Evolutionary conservation across 768 basidiomycete species (phyloP).

Genomic region (Mycena crocata): DNA sequence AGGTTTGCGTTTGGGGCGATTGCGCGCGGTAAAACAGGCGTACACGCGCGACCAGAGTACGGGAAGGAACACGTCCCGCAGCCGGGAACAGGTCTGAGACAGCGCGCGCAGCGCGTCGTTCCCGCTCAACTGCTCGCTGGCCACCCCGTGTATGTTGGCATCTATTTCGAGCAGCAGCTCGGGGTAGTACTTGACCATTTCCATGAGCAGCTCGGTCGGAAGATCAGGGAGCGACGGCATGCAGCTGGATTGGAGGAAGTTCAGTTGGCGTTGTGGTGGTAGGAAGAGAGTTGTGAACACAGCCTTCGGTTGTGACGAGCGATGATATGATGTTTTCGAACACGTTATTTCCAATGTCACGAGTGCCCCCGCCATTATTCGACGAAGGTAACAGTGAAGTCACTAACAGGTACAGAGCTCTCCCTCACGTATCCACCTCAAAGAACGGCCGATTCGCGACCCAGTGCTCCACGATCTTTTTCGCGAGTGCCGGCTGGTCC

Average conservation of each 20-base stretch:
- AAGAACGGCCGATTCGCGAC: conserved; percentile 19
- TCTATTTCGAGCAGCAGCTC: background rate
- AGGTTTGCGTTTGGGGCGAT: background rate
- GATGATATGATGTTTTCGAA: too few species aligned
- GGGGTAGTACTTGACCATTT: conserved; percentile 17
- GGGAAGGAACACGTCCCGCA: conserved; percentile 14
- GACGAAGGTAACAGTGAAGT: too few species aligned
- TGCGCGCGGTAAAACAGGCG: background rate
- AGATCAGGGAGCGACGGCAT: conserved; percentile 23
- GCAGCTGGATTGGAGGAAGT: too few species aligned
- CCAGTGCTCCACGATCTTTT: conserved; percentile 30
- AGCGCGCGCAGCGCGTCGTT: conserved; percentile 15
- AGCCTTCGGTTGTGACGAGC: too few species aligned
- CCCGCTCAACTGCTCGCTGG: background rate
- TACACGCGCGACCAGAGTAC: conserved; percentile 15
- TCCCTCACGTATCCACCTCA: too few species aligned
- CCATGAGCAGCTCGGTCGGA: conserved; percentile 24
- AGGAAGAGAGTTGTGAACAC: background rate
- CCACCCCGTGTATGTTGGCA: background rate
- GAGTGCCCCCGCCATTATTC: too few species aligned
- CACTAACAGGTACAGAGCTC: too few species aligned
- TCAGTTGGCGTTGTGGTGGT: background rate
- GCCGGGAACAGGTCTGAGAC: conserved; percentile 9
- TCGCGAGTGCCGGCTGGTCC: conserved; percentile 32
- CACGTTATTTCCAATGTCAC: too few species aligned